phyloP scores from a whole-genome alignment of 768 basidiomycete genomes.

The Tulasnella sp. region DNA sequence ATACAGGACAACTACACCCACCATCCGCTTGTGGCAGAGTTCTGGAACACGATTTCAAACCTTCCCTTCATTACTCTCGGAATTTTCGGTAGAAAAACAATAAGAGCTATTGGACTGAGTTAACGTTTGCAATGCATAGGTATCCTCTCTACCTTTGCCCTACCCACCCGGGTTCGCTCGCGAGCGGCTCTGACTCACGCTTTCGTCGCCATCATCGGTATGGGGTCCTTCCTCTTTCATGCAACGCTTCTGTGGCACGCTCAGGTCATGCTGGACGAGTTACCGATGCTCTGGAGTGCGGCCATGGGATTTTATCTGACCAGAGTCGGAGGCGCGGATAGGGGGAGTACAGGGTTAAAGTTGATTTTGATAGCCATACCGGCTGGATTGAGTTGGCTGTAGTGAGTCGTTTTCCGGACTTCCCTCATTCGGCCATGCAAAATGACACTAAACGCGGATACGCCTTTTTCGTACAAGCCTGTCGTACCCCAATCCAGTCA shows the following conservation, averaged over 20 bases:
- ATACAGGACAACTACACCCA: slow-evolving; percentile 28
- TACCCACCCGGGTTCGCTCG: slow-evolving; percentile 17
- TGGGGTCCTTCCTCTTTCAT: slow-evolving; percentile 29
- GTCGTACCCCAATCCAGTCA: slow-evolving; percentile 27
- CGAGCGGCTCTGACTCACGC: slow-evolving; percentile 18
- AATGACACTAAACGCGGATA: too few species aligned
- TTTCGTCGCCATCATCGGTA: slow-evolving; percentile 22
- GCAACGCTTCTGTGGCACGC: slow-evolving; percentile 28
- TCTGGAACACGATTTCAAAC: slow-evolving; percentile 29
- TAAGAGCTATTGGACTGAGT: too few species aligned
- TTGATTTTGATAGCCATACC: slow-evolving; percentile 24
- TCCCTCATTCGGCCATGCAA: too few species aligned
- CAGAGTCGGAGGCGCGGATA: slow-evolving; percentile 11
- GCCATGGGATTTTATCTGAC: slow-evolving; percentile 24
- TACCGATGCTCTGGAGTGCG: slow-evolving; percentile 31
- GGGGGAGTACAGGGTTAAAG: slow-evolving; percentile 1
- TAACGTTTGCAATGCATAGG: too few species aligned
- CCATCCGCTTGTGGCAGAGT: slow-evolving; percentile 28
- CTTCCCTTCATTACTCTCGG: slow-evolving; percentile 27
- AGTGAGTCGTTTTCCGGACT: slow-evolving; percentile 22
- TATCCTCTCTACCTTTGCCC: slow-evolving; percentile 9
- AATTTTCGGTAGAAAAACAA: slow-evolving; percentile 27
- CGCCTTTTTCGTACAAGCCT: slow-evolving; percentile 20
- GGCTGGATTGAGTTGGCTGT: slow-evolving; percentile 26
- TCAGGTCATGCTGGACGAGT: slow-evolving; percentile 28